Conservation (phyloP, 202 grass and related monocot species). For the Zoysia matrella region DNA sequence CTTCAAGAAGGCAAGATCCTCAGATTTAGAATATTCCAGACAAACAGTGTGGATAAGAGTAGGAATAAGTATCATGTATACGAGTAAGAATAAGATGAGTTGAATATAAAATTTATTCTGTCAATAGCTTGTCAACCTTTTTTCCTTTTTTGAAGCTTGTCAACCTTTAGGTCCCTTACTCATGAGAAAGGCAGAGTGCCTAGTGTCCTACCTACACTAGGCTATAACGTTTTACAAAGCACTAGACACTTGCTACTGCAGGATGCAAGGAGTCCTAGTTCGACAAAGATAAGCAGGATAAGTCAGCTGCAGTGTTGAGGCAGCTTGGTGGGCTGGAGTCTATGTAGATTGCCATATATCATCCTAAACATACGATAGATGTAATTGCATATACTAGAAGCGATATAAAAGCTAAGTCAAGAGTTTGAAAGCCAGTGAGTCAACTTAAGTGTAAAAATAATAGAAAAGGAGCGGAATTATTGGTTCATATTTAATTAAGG, state of each 20-base stretch:
- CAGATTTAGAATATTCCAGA: neutral
- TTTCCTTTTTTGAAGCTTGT: too few relatives aligned
- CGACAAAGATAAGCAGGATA: neutral
- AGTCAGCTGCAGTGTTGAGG: neutral
- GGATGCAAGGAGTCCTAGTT: neutral
- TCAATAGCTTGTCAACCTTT: conserved; percentile 2
- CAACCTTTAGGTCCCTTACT: neutral
- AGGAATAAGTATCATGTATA: neutral
- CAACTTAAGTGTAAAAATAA: neutral
- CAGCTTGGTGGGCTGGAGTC: neutral
- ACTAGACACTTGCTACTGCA: neutral
- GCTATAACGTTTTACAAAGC: neutral
- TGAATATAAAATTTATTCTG: neutral
- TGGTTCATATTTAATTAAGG: neutral
- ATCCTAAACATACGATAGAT: neutral
- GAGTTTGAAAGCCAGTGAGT: neutral
- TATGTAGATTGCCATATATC: neutral
- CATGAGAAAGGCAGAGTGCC: neutral
- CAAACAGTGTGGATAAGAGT: conserved; percentile 5
- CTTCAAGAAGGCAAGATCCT: neutral
- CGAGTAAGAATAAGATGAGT: neutral
- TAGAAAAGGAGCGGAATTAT: neutral
- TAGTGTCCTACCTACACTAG: neutral
- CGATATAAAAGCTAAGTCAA: neutral
- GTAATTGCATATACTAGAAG: neutral